phyloP scores from a whole-genome alignment of 176 grass and related monocot genomes.

The Raddia distichophylla region DNA sequence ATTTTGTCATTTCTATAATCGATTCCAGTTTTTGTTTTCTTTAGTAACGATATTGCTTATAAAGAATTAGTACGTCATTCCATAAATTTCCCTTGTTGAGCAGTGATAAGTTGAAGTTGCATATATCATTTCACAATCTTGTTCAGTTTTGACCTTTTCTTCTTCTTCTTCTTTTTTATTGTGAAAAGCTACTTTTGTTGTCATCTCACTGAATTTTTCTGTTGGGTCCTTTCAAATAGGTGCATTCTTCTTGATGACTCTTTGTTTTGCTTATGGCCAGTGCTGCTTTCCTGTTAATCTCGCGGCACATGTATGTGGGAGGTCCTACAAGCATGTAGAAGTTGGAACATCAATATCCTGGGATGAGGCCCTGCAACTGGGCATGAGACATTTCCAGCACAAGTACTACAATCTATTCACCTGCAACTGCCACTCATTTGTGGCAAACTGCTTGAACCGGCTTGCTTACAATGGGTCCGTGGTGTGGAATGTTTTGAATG shows the following conservation, averaged over 20 bases:
- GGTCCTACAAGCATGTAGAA: conserved; percentile 72
- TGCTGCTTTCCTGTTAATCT: conserved; percentile 91
- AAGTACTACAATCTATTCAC: conserved; percentile 93
- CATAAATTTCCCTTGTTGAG: conserved; percentile 25
- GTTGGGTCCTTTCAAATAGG: background rate
- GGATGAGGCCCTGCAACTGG: conserved; percentile 63
- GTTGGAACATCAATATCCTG: conserved; percentile 72
- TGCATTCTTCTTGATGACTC: conserved; percentile 1
- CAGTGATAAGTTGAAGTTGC: conserved; percentile 9
- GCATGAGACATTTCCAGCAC: conserved; percentile 79
- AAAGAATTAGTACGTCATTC: too few species aligned
- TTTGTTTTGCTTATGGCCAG: conserved; percentile 44
- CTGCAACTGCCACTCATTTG: conserved; percentile 87
- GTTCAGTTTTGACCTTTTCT: background rate
- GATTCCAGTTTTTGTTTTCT: conserved; percentile 9
- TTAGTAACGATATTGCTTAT: background rate
- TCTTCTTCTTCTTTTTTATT: too few species aligned
- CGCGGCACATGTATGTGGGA: conserved; percentile 56
- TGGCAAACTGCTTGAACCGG: conserved; percentile 69
- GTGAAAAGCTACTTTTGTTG: background rate
- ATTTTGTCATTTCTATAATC: background rate
- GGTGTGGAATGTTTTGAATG: conserved; percentile 69
- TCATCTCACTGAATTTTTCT: background rate
- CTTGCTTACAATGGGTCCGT: conserved; percentile 62
- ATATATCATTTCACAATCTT: conserved; percentile 10